Evolutionary conservation across 441 rosid genomes (phyloP), one percentile per base, ranked within the genome.

Genomic region (Aleurites moluccanus): DNA sequence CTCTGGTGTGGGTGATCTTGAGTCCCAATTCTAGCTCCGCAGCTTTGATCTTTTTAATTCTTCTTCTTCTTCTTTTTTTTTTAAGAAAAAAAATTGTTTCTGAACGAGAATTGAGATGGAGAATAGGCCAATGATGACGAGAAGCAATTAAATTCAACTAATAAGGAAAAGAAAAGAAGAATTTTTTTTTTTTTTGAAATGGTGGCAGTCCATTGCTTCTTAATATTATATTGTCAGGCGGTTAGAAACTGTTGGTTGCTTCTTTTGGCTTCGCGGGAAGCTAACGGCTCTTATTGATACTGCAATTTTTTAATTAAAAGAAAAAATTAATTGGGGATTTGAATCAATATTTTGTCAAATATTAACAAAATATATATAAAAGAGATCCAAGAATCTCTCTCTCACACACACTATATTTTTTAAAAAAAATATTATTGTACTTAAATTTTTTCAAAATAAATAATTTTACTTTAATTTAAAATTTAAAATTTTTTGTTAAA

Each of bases 11-110:
- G 4, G 93, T 89, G 81, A 91, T 82, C 87, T 88, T 91, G 44
- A 94, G 82, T 67, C 93, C 97, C 61, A 94, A 53, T 83, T 94
- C 96, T 2, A 94, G 79, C 90, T 92, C 97, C 98, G 92, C 92
- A 21, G 0, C 50, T 20, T 18, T 50, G 15, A 49, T 38, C 18
- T 47, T 18, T 9, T 60, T 16, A 4, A 0, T n/a, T 44, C 10
- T 33, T 1, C 45, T 21, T 65, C 42, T 69, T 70, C 10, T n/a
- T 44, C 10, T 33, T 1, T 50, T 21, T 65, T 49, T 69, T 70
- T 15, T 38, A 4, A 9, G 2, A 0, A 0, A 35, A 38, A 33
- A 73, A 10, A 59, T 40, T 6, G 40, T 38, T 6, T 38, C 8
- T 2, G 0, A 14, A 0, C 52, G 67, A 59, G 69, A 52, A 38